These are phyloP conservation scores for Fusarium vanettenii DNA, from an alignment of 2,329 filamentous ascomycete species.

Conservation along the genomic window DNA sequence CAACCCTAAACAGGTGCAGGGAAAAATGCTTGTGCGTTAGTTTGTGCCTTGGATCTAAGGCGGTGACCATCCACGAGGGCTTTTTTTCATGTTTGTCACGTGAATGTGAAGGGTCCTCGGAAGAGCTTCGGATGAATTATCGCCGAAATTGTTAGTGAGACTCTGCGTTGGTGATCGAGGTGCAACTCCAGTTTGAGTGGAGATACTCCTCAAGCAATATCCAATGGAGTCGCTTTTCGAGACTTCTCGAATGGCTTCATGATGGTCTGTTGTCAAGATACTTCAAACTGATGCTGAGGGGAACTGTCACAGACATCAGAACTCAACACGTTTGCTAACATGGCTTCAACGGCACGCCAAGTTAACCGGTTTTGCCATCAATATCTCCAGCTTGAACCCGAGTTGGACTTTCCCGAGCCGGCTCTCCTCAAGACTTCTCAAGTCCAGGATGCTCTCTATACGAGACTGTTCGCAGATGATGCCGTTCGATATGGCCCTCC, in stretches of 20 bases:
- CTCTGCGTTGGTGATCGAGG: constrained; percentile 19
- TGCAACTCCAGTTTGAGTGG: constrained; percentile 38
- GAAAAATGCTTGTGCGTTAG: constrained; percentile 19
- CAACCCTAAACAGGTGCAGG: constrained; percentile 54
- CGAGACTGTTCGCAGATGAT: constrained; percentile 72
- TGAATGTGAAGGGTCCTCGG: constrained; percentile 16
- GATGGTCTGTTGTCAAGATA: constrained; percentile 21
- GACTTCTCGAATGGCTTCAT: constrained; percentile 8
- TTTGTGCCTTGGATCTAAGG: constrained; percentile 33
- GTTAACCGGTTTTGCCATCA: constrained; percentile 74
- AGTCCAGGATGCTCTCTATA: constrained; percentile 75
- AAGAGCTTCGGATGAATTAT: constrained; percentile 16
- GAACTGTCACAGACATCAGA: neutral
- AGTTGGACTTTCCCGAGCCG: constrained; percentile 72
- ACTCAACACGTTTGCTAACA: neutral
- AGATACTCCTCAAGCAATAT: constrained; percentile 25
- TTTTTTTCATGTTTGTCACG: constrained; percentile 29
- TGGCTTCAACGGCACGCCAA: constrained; percentile 33
- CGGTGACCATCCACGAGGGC: constrained; percentile 8
- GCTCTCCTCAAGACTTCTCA: constrained; percentile 67
- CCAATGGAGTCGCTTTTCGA: constrained; percentile 21
- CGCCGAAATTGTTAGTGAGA: constrained; percentile 8
- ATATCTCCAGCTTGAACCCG: constrained; percentile 79
- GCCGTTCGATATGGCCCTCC: constrained; percentile 70
- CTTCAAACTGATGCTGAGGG: constrained; percentile 2